Evolutionary conservation across 768 basidiomycete genomes (phyloP).

Genomic region (Leccinum longicurvipes): DNA sequence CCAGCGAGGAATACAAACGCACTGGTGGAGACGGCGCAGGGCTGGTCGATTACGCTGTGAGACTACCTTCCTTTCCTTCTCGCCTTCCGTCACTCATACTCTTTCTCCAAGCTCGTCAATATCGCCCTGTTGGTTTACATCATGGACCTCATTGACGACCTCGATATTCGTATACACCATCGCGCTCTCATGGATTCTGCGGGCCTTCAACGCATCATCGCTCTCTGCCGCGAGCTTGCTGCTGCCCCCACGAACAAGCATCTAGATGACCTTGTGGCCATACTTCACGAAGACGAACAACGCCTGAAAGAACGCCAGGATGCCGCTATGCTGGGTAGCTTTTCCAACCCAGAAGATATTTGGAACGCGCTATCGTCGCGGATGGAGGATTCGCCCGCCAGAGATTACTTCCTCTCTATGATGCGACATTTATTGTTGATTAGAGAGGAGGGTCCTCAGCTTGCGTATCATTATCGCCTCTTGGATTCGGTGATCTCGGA

Average conservation of each 20-base stretch:
- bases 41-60: constrained; percentile 83
- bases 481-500: constrained; percentile 87
- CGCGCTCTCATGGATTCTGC: constrained; percentile 88
- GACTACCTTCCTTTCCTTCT: constrained; percentile 25
- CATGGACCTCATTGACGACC: constrained; percentile 62
- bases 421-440: constrained; percentile 93
- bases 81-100: constrained; percentile 10
- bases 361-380: constrained; percentile 78
- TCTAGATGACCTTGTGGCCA: constrained; percentile 54
- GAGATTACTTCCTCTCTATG: constrained; percentile 86
- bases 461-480: constrained; percentile 87
- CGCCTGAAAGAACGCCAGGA: constrained; percentile 72
- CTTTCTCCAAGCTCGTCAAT: constrained; percentile 41
- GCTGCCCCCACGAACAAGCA: constrained; percentile 64
- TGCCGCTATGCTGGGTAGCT: constrained; percentile 68
- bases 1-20: constrained; percentile 84
- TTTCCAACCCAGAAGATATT: constrained; percentile 81
- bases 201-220: constrained; percentile 71
- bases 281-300: constrained; percentile 73
- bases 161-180: constrained; percentile 82
- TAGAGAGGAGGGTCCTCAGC: constrained; percentile 78
- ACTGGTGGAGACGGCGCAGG: constrained; percentile 61
- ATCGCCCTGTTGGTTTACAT: constrained; percentile 71
- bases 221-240: constrained; percentile 63
- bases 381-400: constrained; percentile 74